Percentiles rank a stretch among this genome's conserved stretches.
Evolutionary conservation across 495 filamentous ascomycete species (phyloP).

Genomic region (Xylaria palmicola): DNA sequence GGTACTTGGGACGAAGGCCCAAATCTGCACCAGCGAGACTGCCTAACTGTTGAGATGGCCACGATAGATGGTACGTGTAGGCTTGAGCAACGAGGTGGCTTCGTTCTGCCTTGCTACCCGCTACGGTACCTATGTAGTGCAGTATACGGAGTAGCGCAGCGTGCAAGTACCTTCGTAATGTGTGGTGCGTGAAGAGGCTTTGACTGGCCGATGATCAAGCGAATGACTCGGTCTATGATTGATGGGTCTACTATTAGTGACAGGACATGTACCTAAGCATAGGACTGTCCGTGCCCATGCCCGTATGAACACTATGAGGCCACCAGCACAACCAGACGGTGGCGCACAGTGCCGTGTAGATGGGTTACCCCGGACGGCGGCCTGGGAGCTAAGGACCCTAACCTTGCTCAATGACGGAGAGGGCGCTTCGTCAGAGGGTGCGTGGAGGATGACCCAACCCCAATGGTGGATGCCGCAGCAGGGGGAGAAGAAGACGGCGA

Average conservation of each 20-base stretch:
- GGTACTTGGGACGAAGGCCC: not conserved
- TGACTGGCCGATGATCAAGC: slow-evolving; percentile 33
- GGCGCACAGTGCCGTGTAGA: not conserved
- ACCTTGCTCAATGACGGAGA: not conserved
- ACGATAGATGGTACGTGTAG: slow-evolving; percentile 4
- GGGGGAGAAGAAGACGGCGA: not conserved
- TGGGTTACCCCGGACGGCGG: not conserved
- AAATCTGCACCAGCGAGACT: not conserved
- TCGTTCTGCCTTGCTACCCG: slow-evolving; percentile 7
- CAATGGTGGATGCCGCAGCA: not conserved
- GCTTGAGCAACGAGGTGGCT: slow-evolving; percentile 6
- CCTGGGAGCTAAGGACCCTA: not conserved
- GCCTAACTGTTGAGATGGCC: not conserved
- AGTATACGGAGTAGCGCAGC: too few relatives aligned
- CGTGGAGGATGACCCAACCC: not conserved
- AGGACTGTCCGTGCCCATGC: not conserved
- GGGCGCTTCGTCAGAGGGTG: not conserved
- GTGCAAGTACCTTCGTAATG: not conserved
- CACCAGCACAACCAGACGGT: not conserved
- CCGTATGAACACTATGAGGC: not conserved
- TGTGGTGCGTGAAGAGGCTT: not conserved
- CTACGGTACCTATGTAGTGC: not conserved
- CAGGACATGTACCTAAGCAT: not conserved
- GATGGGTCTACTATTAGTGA: not conserved
- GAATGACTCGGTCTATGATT: slow-evolving; percentile 31